phyloP scores from a whole-genome alignment of 2,329 filamentous ascomycete genomes.

The Xylaria sp. region DNA sequence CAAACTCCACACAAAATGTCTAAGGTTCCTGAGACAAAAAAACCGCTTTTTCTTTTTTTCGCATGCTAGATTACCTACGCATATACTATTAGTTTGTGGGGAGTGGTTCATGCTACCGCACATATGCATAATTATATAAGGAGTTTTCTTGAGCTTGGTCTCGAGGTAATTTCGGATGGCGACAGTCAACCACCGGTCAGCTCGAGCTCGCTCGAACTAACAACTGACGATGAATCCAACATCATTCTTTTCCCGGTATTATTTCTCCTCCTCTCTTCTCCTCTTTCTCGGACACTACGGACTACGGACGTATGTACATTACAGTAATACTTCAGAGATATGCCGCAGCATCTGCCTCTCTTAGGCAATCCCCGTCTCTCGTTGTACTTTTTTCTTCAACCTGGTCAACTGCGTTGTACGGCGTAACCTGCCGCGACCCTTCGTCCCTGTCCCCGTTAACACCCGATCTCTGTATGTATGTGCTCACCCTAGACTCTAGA shows the following conservation, averaged over 20 bases:
- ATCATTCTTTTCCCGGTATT: not conserved
- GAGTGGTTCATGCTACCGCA: conserved; percentile 26
- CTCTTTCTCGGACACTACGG: conserved; percentile 18
- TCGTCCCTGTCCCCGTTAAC: conserved; percentile 5
- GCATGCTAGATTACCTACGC: conserved; percentile 7
- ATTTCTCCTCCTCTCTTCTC: conserved; percentile 11
- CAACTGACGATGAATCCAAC: not conserved
- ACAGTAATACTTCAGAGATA: not conserved
- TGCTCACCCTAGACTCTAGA: conserved; percentile 12
- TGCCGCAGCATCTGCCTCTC: conserved; percentile 6
- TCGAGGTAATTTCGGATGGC: conserved; percentile 3
- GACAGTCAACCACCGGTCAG: not conserved
- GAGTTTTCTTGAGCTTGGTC: not conserved
- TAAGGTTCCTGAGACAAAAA: conserved; percentile 30
- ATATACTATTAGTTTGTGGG: not conserved
- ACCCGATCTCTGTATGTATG: conserved; percentile 6
- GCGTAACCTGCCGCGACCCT: conserved; percentile 11
- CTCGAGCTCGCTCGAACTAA: not conserved
- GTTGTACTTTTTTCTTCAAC: conserved; percentile 2
- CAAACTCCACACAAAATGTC: conserved; percentile 12
- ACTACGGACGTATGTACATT: not conserved
- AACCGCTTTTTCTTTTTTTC: conserved; percentile 7
- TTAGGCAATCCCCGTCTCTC: not conserved
- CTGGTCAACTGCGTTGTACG: conserved; percentile 16
- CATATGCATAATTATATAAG: conserved; percentile 8